phyloP scores from a whole-genome alignment of 1,284 basidiomycete genomes.

The Apiotrichum sp. region DNA sequence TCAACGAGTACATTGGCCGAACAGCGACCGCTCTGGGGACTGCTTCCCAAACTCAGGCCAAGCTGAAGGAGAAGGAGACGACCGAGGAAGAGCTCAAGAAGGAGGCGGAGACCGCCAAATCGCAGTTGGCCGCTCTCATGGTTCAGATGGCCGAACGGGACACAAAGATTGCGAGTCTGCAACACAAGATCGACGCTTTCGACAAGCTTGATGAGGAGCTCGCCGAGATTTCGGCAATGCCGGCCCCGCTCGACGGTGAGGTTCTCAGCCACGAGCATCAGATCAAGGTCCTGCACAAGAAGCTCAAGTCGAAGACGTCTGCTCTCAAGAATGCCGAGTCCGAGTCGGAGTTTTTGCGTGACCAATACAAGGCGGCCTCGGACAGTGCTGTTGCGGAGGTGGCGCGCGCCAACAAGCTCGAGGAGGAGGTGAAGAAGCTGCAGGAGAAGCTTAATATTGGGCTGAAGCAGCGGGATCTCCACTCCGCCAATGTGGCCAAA shows the following conservation, averaged over 20 bases:
- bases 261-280: neutral
- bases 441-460: conserved; percentile 31
- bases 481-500: conserved; percentile 15
- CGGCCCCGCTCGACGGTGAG: neutral
- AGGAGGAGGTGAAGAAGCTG: conserved; percentile 19
- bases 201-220: conserved; percentile 2
- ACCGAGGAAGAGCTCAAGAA: neutral
- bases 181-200: neutral
- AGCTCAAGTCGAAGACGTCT: conserved; percentile 5
- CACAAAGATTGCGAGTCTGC: neutral
- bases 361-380: conserved; percentile 28
- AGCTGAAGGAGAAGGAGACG: neutral
- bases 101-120: neutral
- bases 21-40: neutral
- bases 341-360: conserved; percentile 24
- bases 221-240: neutral
- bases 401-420: conserved; percentile 13
- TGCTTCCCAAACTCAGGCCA: neutral
- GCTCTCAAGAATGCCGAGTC: conserved; percentile 2
- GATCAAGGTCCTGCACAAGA: conserved; percentile 7
- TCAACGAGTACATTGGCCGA: neutral
- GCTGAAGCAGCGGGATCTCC: conserved; percentile 34
- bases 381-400: conserved; percentile 27
- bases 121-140: neutral
- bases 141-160: neutral